These are phyloP conservation scores for Hericium coralloides DNA, from an alignment of 768 basidiomycete species.

Conservation along the genomic window DNA sequence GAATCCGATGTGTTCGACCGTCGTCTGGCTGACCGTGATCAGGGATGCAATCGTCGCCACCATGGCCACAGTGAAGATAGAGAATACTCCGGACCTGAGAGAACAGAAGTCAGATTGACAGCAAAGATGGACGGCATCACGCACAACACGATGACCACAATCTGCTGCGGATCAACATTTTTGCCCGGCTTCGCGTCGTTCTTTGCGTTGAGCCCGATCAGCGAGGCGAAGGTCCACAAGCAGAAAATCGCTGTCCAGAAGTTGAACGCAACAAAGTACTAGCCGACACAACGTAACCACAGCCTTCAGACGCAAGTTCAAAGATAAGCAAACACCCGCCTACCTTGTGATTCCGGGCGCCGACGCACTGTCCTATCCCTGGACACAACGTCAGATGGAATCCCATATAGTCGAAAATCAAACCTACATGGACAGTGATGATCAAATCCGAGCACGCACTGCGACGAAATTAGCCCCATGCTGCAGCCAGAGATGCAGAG, in stretches of 20 bases:
- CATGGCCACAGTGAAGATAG: constrained; percentile 57
- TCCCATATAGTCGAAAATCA: background rate
- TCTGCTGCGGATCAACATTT: constrained; percentile 53
- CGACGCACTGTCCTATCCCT: constrained; percentile 95
- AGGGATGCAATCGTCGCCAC: constrained; percentile 49
- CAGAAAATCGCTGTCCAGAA: constrained; percentile 53
- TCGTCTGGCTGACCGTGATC: constrained; percentile 58
- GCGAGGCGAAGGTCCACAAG: constrained; percentile 52
- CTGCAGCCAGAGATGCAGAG: background rate
- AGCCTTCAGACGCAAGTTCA: background rate
- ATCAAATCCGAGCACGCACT: constrained; percentile 81
- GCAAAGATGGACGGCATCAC: constrained; percentile 20
- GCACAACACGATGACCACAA: constrained; percentile 69
- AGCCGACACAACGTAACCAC: background rate
- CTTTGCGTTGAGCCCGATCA: constrained; percentile 44
- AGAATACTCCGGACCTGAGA: constrained; percentile 58
- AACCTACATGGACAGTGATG: constrained; percentile 84
- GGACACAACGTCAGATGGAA: background rate
- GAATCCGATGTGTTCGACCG: constrained; percentile 65
- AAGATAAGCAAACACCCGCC: constrained; percentile 5
- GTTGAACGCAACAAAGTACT: constrained; percentile 85
- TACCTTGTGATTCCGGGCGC: constrained; percentile 86
- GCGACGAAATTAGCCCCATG: background rate
- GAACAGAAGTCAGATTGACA: background rate
- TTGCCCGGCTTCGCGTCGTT: constrained; percentile 15